Evolutionary conservation across 169 alveolate genomes (phyloP).

Genomic region (Cryptosporidium bovis): DNA sequence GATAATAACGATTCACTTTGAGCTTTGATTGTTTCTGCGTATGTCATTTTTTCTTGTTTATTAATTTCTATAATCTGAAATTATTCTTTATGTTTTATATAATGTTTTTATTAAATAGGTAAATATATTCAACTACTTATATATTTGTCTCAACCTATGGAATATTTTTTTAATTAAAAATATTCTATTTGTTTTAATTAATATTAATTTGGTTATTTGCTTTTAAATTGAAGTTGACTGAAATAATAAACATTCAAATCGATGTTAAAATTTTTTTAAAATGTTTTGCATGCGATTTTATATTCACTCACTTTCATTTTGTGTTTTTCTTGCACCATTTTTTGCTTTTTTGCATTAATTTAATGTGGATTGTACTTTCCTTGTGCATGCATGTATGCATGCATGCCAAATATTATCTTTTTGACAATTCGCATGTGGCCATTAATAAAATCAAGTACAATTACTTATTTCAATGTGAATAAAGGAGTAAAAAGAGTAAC

Average conservation of each 20-base stretch:
- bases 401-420: neutral
- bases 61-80: neutral
- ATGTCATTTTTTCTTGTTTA: slow-evolving; percentile 30
- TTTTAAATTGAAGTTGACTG: too few relatives aligned
- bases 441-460: neutral
- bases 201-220: too few relatives aligned
- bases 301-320: too few relatives aligned
- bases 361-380: slow-evolving; percentile 9
- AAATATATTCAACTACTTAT: neutral
- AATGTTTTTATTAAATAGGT: too few relatives aligned
- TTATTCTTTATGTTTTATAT: neutral
- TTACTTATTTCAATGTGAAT: too few relatives aligned
- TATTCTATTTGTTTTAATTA: neutral
- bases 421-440: neutral
- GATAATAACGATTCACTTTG: slow-evolving; percentile 65
- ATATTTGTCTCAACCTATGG: slow-evolving; percentile 23
- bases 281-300: neutral
- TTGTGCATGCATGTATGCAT: slow-evolving; percentile 5
- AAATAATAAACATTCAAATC: neutral
- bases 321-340: too few relatives aligned
- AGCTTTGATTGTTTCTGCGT: slow-evolving; percentile 68
- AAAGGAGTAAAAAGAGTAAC: too few relatives aligned
- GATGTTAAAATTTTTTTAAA: neutral
- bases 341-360: neutral
- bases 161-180: slow-evolving; percentile 20